Evolutionary conservation across 441 rosid genomes (phyloP), one percentile per base, ranked within the genome.

Genomic region (Gossypium davidsonii): DNA sequence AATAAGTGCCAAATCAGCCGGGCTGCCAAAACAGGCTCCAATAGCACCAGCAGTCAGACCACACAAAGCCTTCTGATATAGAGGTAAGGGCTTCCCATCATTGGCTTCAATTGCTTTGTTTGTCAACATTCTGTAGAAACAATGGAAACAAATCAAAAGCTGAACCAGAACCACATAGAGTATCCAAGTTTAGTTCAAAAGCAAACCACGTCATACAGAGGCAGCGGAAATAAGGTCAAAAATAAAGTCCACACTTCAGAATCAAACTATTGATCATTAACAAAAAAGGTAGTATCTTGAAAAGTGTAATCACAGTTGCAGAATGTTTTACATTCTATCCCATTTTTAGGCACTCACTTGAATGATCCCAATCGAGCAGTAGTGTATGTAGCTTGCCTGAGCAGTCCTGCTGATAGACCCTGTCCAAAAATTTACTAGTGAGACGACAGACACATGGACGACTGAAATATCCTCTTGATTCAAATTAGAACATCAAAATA

Each of bases 31-130:
- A 20, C 39, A 48, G 61, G 99, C 99, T 51, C 99, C 99, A 74
- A 95, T 95, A 3, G 99, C 99, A 80, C 99, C 99, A 46, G 98
- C 99, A 79, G 97, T 93, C 20, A 95, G 83, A 72, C 99, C 99
- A 79, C 99, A 95, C 62, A 95, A 77, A 79, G 99, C 99, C 84
- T 95, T 95, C 82, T 95, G 96, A 79, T 95, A 91, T 48, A 95
- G 79, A 31, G 98, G 99, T 34, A 95, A 88, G 58, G 98, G 99
- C 86, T 90, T 95, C 76, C 96, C 96, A 2, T 95, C 98, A 59
- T 93, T 95, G 81, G 95, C 96, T 83, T 86, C 95, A 62, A 82
- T 76, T 60, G 99, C 99, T 78, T 89, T 95, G 74, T 77, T 85
- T 9, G 97, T 93, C 92, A 95, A 79, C 31, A 95, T 77, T 84